phyloP scores from a whole-genome alignment of 352 stramenopile species.

The Plasmopara muralis region DNA sequence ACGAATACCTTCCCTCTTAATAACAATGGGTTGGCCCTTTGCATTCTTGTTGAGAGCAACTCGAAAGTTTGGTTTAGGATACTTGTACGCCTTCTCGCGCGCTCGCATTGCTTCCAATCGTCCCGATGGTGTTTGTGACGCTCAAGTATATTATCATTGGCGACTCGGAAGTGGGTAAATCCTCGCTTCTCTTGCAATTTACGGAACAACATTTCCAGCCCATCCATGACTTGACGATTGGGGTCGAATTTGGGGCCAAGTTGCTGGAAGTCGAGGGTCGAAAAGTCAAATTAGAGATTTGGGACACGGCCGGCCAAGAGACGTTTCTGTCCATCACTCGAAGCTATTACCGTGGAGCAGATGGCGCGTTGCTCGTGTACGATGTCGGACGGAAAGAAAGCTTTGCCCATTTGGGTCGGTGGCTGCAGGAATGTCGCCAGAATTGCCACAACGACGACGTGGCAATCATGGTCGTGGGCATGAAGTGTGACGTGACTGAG shows the following conservation, averaged over 20 bases:
- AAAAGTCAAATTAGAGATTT: constrained; percentile 90
- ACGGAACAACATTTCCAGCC: constrained; percentile 87
- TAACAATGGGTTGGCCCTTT: too few relatives aligned
- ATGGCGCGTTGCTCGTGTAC: constrained; percentile 85
- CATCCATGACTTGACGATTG: constrained; percentile 88
- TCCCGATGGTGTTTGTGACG: constrained; percentile 77
- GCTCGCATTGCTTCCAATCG: background rate
- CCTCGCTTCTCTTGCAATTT: constrained; percentile 86
- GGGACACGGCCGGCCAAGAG: constrained; percentile 88
- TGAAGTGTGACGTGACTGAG: constrained; percentile 69
- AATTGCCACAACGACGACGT: constrained; percentile 82
- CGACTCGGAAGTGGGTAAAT: constrained; percentile 88
- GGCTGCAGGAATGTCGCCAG: constrained; percentile 79
- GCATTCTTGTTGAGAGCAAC: too few relatives aligned
- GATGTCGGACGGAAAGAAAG: constrained; percentile 75
- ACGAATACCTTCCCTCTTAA: too few relatives aligned
- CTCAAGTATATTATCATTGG: constrained; percentile 89
- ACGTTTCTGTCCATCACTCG: constrained; percentile 86
- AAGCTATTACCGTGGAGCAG: constrained; percentile 84
- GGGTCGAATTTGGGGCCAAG: constrained; percentile 88
- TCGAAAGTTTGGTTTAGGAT: background rate
- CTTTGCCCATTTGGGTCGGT: constrained; percentile 69
- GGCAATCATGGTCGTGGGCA: constrained; percentile 82
- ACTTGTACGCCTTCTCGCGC: background rate
- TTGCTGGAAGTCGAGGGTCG: constrained; percentile 73